A percentile compares a stretch with the other conserved stretches of the same genome.
phyloP scores from a whole-genome alignment of 495 filamentous ascomycete species.

The Penicillium daleae region DNA sequence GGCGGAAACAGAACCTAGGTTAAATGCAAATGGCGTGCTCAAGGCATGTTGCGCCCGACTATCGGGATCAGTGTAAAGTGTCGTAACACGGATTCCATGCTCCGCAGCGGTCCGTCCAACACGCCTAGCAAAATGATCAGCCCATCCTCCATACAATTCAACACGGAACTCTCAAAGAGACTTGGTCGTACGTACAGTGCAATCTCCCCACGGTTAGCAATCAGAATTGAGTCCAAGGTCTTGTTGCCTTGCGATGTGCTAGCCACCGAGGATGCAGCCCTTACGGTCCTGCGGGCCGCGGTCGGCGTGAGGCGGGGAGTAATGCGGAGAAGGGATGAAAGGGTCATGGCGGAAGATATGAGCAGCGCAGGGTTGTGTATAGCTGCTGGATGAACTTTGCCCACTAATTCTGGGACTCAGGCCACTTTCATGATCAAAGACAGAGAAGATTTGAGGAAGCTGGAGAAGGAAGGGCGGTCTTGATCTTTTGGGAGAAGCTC shows the following conservation, averaged over 20 bases:
- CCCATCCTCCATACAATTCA: not conserved
- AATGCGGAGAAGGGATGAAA: constrained; percentile 54
- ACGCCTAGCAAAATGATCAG: constrained; percentile 52
- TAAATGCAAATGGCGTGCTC: constrained; percentile 78
- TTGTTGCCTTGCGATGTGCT: constrained; percentile 25
- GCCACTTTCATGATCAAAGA: constrained; percentile 27
- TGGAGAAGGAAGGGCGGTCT: constrained; percentile 19
- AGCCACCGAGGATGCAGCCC: constrained; percentile 43
- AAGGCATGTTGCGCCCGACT: constrained; percentile 84
- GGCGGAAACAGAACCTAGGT: constrained; percentile 76
- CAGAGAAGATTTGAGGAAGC: constrained; percentile 8
- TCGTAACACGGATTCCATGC: constrained; percentile 91
- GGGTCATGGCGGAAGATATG: constrained; percentile 37
- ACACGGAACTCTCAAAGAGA: not conserved
- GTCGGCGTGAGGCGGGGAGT: constrained; percentile 43
- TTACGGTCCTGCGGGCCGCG: constrained; percentile 37
- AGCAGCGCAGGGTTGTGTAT: constrained; percentile 12
- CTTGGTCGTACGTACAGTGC: constrained; percentile 63
- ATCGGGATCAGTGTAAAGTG: constrained; percentile 93
- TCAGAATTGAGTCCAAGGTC: constrained; percentile 83
- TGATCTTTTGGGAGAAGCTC: constrained; percentile 13
- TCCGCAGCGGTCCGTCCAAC: constrained; percentile 83
- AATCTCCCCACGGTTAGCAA: constrained; percentile 97
- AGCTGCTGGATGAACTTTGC: constrained; percentile 10
- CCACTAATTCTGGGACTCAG: constrained; percentile 11